phyloP scores from a whole-genome alignment of 1,284 basidiomycete species.

The Microbotryum lychnidis-dioicae region DNA sequence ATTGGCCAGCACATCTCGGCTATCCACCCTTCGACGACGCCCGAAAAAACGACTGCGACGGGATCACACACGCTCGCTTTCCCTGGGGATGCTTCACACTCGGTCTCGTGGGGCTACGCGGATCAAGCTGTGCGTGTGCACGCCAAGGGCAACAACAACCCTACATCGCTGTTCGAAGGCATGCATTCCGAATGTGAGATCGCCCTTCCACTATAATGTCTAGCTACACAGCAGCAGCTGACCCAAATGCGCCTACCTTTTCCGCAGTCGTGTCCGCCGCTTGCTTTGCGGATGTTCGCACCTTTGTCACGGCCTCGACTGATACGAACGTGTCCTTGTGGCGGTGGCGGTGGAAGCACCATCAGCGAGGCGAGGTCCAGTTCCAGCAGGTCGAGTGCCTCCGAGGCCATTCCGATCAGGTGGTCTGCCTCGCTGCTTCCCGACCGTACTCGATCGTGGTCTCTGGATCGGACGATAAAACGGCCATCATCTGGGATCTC shows the following conservation, averaged over 20 bases:
- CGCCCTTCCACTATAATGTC: not conserved
- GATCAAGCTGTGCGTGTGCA: constrained; percentile 32
- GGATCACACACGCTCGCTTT: constrained; percentile 53
- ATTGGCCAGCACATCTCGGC: constrained; percentile 15
- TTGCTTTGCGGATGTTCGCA: constrained; percentile 5
- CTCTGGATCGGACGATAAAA: constrained; percentile 76
- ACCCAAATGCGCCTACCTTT: not conserved
- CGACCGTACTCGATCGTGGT: constrained; percentile 73
- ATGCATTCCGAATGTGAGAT: constrained; percentile 1
- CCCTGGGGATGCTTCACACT: constrained; percentile 51
- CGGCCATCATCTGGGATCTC: constrained; percentile 81
- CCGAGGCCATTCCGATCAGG: constrained; percentile 61
- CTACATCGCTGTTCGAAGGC: constrained; percentile 3
- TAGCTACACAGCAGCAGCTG: not conserved
- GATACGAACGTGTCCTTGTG: constrained; percentile 56
- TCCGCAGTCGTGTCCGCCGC: not conserved
- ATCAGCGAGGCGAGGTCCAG: constrained; percentile 37
- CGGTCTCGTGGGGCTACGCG: constrained; percentile 55
- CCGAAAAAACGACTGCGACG: constrained; percentile 58
- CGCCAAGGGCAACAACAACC: not conserved
- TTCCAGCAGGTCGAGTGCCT: constrained; percentile 57
- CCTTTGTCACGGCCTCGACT: constrained; percentile 8
- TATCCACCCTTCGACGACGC: constrained; percentile 48
- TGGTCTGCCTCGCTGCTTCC: constrained; percentile 65
- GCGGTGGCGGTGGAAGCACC: constrained; percentile 46